phyloP scores from a whole-genome alignment of 1,284 basidiomycete genomes.

The Rhodotorula sp. region DNA sequence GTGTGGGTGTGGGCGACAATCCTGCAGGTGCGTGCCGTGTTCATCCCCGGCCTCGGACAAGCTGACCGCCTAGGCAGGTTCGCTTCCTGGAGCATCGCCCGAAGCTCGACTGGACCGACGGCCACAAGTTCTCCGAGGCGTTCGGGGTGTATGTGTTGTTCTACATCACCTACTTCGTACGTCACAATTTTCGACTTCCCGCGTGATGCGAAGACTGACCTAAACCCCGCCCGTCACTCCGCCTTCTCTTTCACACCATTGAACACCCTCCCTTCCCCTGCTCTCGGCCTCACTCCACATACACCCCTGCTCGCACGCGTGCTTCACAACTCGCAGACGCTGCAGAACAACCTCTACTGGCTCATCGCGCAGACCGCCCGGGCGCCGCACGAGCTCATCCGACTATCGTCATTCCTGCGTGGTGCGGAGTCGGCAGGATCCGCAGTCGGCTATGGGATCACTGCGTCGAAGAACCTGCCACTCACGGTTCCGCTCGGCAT shows the following conservation, averaged over 20 bases:
- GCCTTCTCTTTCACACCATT: too few species aligned
- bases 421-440: conserved; percentile 48
- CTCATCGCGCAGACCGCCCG: conserved; percentile 41
- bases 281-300: too few species aligned
- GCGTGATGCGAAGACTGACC: too few species aligned
- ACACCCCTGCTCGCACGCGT: too few species aligned
- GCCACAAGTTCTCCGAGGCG: conserved; percentile 44
- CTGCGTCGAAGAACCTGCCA: conserved; percentile 44
- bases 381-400: conserved; percentile 46
- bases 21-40: conserved; percentile 25
- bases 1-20: conserved; percentile 51
- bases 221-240: too few species aligned
- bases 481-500: conserved; percentile 47
- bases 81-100: conserved; percentile 25
- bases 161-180: background rate
- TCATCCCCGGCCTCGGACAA: too few species aligned
- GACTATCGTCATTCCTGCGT: conserved; percentile 47
- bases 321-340: background rate
- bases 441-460: conserved; percentile 49
- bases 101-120: conserved; percentile 46
- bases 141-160: conserved; percentile 48
- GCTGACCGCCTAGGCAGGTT: background rate
- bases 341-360: conserved; percentile 48
- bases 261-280: too few species aligned
- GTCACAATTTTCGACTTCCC: background rate